Evolutionary conservation across 352 stramenopile species (phyloP).

Genomic region (Phytophthora capsici): DNA sequence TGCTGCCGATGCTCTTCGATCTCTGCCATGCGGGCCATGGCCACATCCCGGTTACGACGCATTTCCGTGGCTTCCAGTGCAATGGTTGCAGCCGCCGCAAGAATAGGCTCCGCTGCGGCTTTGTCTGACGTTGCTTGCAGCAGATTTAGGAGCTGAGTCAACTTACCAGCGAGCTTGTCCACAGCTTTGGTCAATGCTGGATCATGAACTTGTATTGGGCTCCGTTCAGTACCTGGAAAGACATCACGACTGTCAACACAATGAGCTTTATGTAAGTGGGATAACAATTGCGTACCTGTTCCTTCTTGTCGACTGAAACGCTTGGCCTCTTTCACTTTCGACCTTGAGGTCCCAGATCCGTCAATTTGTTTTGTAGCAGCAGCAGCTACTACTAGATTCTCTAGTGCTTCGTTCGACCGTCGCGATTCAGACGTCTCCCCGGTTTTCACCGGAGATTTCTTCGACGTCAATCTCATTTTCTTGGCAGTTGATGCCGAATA

Average conservation of each 20-base stretch:
- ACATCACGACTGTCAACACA: background rate
- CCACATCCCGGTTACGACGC: conserved; percentile 47
- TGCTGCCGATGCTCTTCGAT: conserved; percentile 70
- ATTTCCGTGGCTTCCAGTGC: conserved; percentile 60
- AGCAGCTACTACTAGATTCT: conserved; percentile 31
- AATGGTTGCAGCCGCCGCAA: conserved; percentile 42
- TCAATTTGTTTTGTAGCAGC: conserved; percentile 12
- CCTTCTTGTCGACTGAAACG: conserved; percentile 10
- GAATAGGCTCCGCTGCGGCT: conserved; percentile 26
- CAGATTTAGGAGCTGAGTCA: conserved; percentile 43
- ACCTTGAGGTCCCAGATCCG: conserved; percentile 3
- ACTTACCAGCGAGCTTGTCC: conserved; percentile 61
- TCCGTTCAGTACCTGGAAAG: conserved; percentile 10
- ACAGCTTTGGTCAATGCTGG: conserved; percentile 63
- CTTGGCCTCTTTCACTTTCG: conserved; percentile 33
- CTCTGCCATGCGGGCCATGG: conserved; percentile 57
- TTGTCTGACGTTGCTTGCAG: conserved; percentile 35
- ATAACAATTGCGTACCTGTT: conserved; percentile 9
- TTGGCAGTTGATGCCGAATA: conserved; percentile 49
- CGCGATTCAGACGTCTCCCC: background rate
- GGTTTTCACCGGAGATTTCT: background rate
- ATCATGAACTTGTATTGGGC: conserved; percentile 58
- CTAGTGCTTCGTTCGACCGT: conserved; percentile 23
- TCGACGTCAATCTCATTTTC: conserved; percentile 40
- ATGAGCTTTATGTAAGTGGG: background rate